Base-by-base conservation (phyloP, 2,329 filamentous ascomycete genomes). In the Cordyceps militaris region DNA sequence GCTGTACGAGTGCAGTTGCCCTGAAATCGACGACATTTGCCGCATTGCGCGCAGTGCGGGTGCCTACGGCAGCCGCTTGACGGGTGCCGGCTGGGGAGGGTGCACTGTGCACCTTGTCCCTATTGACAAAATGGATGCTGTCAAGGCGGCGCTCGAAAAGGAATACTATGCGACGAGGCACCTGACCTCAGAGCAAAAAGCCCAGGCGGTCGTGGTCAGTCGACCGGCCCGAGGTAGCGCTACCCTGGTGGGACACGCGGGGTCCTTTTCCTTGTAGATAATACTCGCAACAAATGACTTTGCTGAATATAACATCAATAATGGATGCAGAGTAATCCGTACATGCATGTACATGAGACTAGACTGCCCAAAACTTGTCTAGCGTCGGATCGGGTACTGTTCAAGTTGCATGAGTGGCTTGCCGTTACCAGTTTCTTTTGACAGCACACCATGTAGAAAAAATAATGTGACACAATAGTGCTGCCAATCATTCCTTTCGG, bases 11-110 rank as follows among this genome's bases (percentile, higher is more conserved):
- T 97, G 93, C 76, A 94, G 88, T 66, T 96, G 90, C 66, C 85
- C 89, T 0, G 92, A 97, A 72, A 82, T 97, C n/a, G 93, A 99
- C 70, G 80, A 89, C 61, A 82, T 99, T 38, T 97, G 93, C 71
- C 71, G 79, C 40, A 87, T 97, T 63, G 92, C 92, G 0, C 80
- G 86, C 28, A 79, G 77, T 16, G 89, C 89, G 1, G 94, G 94
- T 2, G 84, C 89, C 19, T 91, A 91, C 69, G 94, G 93, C 28
- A 91, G 88, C 64, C 79, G 93, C 26, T 75, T 97, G 64, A 97
- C 93, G 0, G 94, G 94, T 40, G 94, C 94, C 0, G 94, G 94
- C 3, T 99, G 94, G 94, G 94, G 94, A 61, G 94, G 94, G 2
- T 97, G 94, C 75, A 94, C 85, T 60, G 93, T 99, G 59, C 94